phyloP scores from a whole-genome alignment of 2,329 filamentous ascomycete genomes.

The Diaporthe vexans region DNA sequence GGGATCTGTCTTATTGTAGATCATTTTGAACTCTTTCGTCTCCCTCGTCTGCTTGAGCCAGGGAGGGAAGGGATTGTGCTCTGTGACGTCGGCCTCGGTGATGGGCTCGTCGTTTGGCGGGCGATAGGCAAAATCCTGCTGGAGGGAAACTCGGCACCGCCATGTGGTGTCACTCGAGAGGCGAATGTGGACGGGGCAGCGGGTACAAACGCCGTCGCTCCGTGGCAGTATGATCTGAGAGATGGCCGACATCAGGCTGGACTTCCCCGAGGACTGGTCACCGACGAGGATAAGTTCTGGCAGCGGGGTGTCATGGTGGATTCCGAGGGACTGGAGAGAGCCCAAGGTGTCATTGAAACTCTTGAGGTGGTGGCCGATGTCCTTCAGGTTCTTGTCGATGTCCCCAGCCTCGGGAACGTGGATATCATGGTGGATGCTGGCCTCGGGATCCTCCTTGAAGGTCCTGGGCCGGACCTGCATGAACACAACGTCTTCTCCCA shows the following conservation, averaged over 20 bases:
- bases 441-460: slow-evolving; percentile 36
- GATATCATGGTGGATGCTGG: background rate
- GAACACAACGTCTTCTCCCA: slow-evolving; percentile 46
- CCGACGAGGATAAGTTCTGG: slow-evolving; percentile 88
- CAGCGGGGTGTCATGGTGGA: slow-evolving; percentile 78
- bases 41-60: slow-evolving; percentile 70
- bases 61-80: slow-evolving; percentile 70
- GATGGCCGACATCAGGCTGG: slow-evolving; percentile 75
- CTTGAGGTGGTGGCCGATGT: slow-evolving; percentile 75
- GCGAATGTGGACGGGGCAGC: slow-evolving; percentile 85
- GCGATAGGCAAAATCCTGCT: slow-evolving; percentile 73
- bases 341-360: slow-evolving; percentile 76
- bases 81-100: slow-evolving; percentile 62
- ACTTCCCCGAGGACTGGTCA: slow-evolving; percentile 89
- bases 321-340: slow-evolving; percentile 78
- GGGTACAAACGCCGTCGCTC: slow-evolving; percentile 80
- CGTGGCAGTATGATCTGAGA: slow-evolving; percentile 80
- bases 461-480: slow-evolving; percentile 46
- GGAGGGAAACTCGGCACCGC: slow-evolving; percentile 77
- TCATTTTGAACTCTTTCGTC: slow-evolving; percentile 72
- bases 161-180: slow-evolving; percentile 72
- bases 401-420: slow-evolving; percentile 39
- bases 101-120: slow-evolving; percentile 56
- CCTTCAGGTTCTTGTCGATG: slow-evolving; percentile 57
- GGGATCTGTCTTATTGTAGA: slow-evolving; percentile 72